Evolutionary conservation across 495 filamentous ascomycete species (phyloP).

Genomic region (Mycothermus thermophilus): DNA sequence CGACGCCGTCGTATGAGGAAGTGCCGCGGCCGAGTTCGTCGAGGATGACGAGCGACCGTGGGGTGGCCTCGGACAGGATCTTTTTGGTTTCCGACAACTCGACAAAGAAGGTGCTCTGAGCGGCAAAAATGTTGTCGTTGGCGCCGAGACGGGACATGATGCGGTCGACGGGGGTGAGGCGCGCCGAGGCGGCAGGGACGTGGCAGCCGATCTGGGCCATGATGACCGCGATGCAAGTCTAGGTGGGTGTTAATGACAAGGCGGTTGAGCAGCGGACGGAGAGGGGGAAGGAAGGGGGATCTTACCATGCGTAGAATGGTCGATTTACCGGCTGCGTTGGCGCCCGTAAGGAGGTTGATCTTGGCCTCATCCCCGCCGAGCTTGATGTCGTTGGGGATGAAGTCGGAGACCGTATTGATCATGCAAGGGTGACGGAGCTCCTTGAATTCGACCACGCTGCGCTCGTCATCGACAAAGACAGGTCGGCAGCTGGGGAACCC

Average conservation of each 20-base stretch:
- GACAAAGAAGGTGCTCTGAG: constrained; percentile 97
- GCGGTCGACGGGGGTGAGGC: constrained; percentile 82
- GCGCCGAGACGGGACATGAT: constrained; percentile 99
- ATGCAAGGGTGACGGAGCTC: constrained; percentile 94
- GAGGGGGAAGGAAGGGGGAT: constrained; percentile 2
- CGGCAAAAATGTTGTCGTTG: constrained; percentile 98
- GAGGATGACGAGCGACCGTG: constrained; percentile 89
- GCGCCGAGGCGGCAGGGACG: constrained; percentile 69
- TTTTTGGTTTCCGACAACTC: constrained; percentile 97
- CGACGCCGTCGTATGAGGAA: constrained; percentile 86
- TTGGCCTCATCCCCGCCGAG: constrained; percentile 70
- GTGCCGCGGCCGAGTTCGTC: constrained; percentile 96
- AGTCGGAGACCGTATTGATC: constrained; percentile 73
- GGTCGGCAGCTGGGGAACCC: constrained; percentile 85
- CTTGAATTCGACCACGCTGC: constrained; percentile 77
- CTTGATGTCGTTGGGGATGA: constrained; percentile 90
- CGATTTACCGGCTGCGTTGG: constrained; percentile 96
- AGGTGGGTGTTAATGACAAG: constrained; percentile 10
- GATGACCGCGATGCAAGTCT: constrained; percentile 84
- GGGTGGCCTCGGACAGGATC: constrained; percentile 89
- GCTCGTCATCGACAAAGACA: constrained; percentile 64
- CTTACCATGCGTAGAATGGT: constrained; percentile 92
- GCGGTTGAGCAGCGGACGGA: background rate
- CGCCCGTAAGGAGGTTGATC: constrained; percentile 87
- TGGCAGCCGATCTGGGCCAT: constrained; percentile 98